A percentile compares a stretch with the other conserved stretches of the same genome.
These are phyloP conservation scores for Venturia oleaginea DNA, from an alignment of 2,329 filamentous ascomycete genomes.

Conservation along the genomic window DNA sequence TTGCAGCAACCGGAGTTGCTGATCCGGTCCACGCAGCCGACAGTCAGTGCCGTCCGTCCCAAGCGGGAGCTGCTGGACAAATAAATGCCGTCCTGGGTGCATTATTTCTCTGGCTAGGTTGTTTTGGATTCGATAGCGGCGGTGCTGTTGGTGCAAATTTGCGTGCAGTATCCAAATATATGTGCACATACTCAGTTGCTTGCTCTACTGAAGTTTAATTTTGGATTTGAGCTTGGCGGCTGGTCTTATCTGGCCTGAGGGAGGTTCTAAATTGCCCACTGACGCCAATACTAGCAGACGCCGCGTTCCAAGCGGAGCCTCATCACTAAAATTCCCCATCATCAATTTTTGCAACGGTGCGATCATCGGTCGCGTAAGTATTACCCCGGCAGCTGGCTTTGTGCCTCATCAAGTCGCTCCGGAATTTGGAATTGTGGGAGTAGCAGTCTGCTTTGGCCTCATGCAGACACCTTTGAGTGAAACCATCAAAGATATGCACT, in stretches of 20 bases:
- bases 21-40: neutral
- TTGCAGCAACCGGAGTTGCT: neutral
- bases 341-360: slow-evolving; percentile 42
- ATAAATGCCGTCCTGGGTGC: slow-evolving; percentile 66
- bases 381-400: slow-evolving; percentile 49
- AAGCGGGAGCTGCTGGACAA: neutral
- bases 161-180: slow-evolving; percentile 45
- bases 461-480: slow-evolving; percentile 27
- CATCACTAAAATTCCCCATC: neutral
- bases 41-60: neutral
- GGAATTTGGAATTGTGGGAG: slow-evolving; percentile 45
- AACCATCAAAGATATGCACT: slow-evolving; percentile 45
- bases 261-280: slow-evolving; percentile 32
- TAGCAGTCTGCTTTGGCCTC: slow-evolving; percentile 38
- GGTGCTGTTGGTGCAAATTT: slow-evolving; percentile 44
- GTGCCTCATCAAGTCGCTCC: slow-evolving; percentile 44
- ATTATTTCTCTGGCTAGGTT: slow-evolving; percentile 41
- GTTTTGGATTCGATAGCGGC: slow-evolving; percentile 32
- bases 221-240: slow-evolving; percentile 26
- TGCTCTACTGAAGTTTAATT: slow-evolving; percentile 46
- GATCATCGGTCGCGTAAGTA: slow-evolving; percentile 49
- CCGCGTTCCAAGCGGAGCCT: too few relatives aligned
- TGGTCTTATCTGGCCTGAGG: slow-evolving; percentile 29
- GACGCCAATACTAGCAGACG: too few relatives aligned
- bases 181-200: slow-evolving; percentile 51